Percentiles rank a stretch among this genome's conserved stretches.
phyloP scores from a whole-genome alignment of 148 eudicot genomes.

The Rheum nobile region DNA sequence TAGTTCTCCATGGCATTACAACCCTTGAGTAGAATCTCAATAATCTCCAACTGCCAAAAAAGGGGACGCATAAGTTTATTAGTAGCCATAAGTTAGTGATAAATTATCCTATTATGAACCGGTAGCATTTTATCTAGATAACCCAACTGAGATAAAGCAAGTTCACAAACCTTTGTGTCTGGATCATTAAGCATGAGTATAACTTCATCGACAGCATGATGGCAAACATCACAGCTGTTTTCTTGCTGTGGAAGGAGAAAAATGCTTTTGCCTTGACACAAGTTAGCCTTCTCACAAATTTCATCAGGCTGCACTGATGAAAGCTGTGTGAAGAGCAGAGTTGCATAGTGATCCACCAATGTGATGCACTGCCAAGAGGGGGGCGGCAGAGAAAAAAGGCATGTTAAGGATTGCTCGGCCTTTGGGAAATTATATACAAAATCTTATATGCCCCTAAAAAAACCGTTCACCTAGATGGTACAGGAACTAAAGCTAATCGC shows the following conservation, averaged over 20 bases:
- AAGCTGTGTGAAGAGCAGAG: constrained; percentile 55
- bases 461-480: background rate
- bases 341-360: constrained; percentile 73
- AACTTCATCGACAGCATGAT: constrained; percentile 43
- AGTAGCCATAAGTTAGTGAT: background rate
- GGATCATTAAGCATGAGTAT: constrained; percentile 63
- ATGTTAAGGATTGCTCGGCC: background rate
- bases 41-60: constrained; percentile 54
- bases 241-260: constrained; percentile 14
- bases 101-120: background rate
- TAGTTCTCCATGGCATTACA: constrained; percentile 41
- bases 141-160: background rate
- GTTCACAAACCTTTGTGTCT: constrained; percentile 57
- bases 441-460: background rate
- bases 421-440: background rate
- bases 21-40: constrained; percentile 64
- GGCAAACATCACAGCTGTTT: constrained; percentile 54
- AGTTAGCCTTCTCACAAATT: constrained; percentile 46
- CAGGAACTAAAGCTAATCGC: no score
- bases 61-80: constrained; percentile 1
- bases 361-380: constrained; percentile 44
- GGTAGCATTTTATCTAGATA: background rate
- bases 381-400: background rate
- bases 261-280: constrained; percentile 32
- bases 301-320: constrained; percentile 42